These are phyloP conservation scores for Lupinus albus DNA, from an alignment of 306 rosid species.

Conservation along the genomic window DNA sequence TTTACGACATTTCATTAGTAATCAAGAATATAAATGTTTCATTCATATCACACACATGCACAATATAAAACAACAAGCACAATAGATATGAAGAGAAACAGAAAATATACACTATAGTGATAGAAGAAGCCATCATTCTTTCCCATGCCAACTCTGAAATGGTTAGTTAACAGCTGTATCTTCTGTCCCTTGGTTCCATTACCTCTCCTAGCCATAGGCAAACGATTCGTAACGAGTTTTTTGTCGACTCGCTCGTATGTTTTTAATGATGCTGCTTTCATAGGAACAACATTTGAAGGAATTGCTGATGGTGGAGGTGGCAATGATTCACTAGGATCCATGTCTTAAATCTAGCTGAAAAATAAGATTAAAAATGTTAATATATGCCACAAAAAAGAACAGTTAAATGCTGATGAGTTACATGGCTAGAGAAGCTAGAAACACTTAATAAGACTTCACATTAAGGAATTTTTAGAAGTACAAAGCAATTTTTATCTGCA, in stretches of 20 bases:
- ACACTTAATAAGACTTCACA: not conserved
- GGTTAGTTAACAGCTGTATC: slow-evolving; percentile 44
- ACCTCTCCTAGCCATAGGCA: slow-evolving; percentile 45
- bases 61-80: not conserved
- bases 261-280: not conserved
- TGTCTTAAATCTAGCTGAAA: slow-evolving; percentile 36
- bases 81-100: not conserved
- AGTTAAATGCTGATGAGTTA: not conserved
- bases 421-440: not conserved
- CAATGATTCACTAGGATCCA: slow-evolving; percentile 27
- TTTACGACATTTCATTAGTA: not conserved
- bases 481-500: not conserved
- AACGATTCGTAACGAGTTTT: not conserved
- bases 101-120: slow-evolving; percentile 43
- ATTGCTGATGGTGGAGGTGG: slow-evolving; percentile 40
- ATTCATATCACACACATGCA: not conserved
- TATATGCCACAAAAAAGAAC: not conserved
- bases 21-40: not conserved
- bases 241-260: not conserved
- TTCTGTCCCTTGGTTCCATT: slow-evolving; percentile 47
- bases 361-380: not conserved
- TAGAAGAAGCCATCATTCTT: slow-evolving; percentile 44
- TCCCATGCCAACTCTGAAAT: slow-evolving; percentile 39
- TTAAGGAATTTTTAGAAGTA: not conserved
- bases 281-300: slow-evolving; percentile 35